A percentile compares a stretch with the other conserved stretches of the same genome.
Conservation (phyloP, 352 stramenopile species). For the Pythium coloratum region DNA sequence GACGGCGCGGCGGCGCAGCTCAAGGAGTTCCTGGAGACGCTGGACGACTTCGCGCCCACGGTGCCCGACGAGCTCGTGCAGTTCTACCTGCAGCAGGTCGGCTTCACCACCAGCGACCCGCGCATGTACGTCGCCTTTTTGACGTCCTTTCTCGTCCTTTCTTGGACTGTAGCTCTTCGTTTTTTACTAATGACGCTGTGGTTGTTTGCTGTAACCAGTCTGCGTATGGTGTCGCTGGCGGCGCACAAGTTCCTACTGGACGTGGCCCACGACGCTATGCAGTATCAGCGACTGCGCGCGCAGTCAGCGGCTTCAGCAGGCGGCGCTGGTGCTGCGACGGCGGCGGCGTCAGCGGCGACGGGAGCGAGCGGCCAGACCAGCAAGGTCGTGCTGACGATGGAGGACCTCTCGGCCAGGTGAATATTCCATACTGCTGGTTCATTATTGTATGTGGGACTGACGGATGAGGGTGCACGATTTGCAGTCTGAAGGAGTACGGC, state of each 20-base stretch:
- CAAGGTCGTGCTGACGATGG: slow-evolving; percentile 60
- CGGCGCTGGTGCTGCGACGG: slow-evolving; percentile 1
- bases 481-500: slow-evolving; percentile 77
- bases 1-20: slow-evolving; percentile 40
- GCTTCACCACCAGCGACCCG: slow-evolving; percentile 67
- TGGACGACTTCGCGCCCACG: slow-evolving; percentile 62
- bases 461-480: too few species aligned
- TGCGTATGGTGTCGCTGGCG: slow-evolving; percentile 62
- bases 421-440: neutral
- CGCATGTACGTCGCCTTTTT: slow-evolving; percentile 46
- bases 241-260: slow-evolving; percentile 84
- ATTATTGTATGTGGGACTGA: neutral
- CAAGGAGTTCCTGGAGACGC: slow-evolving; percentile 63
- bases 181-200: slow-evolving; percentile 7
- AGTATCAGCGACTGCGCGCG: slow-evolving; percentile 72
- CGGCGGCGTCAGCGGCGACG: slow-evolving; percentile 11
- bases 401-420: slow-evolving; percentile 65
- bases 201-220: slow-evolving; percentile 28
- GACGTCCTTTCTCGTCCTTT: neutral
- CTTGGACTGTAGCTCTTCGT: neutral
- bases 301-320: slow-evolving; percentile 26
- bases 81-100: slow-evolving; percentile 72
- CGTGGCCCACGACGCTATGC: slow-evolving; percentile 76
- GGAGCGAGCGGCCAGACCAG: slow-evolving; percentile 22
- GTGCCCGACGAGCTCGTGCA: slow-evolving; percentile 76